Conservation (phyloP, 83 land plant species). For the Thuja plicata region DNA sequence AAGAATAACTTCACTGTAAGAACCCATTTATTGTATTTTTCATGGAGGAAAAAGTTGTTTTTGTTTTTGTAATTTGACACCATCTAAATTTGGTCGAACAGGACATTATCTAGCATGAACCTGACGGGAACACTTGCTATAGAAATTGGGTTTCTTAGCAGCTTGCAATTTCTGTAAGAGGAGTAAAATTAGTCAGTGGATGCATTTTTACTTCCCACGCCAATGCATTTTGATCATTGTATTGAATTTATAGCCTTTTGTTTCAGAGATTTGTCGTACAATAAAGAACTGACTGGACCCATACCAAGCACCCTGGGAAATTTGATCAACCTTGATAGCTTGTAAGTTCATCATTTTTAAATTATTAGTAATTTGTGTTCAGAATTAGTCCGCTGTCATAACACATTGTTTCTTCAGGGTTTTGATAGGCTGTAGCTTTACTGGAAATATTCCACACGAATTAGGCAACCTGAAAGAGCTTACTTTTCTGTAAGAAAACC, state of each 20-base stretch:
- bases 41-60: neutral
- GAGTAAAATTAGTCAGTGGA: neutral
- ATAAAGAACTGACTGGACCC: constrained; percentile 29
- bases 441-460: constrained; percentile 31
- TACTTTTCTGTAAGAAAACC: constrained; percentile 29
- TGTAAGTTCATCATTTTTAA: constrained; percentile 20
- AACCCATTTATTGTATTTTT: neutral
- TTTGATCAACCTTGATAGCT: constrained; percentile 26
- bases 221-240: neutral
- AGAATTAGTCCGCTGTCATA: neutral
- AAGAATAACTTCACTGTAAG: constrained; percentile 38
- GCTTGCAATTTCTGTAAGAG: constrained; percentile 22
- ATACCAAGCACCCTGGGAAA: constrained; percentile 34
- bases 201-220: neutral
- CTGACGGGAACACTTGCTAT: constrained; percentile 17
- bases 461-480: constrained; percentile 27
- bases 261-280: constrained; percentile 42
- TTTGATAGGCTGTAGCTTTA: constrained; percentile 38
- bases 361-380: neutral
- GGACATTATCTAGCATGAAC: constrained; percentile 17
- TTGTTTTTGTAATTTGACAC: neutral
- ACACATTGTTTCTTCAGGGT: constrained; percentile 17
- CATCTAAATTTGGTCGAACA: neutral
- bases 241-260: neutral
- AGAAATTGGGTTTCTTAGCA: constrained; percentile 16